Conservation (phyloP, 805 yeast species). For the Helenozyma baotianmanensis region DNA sequence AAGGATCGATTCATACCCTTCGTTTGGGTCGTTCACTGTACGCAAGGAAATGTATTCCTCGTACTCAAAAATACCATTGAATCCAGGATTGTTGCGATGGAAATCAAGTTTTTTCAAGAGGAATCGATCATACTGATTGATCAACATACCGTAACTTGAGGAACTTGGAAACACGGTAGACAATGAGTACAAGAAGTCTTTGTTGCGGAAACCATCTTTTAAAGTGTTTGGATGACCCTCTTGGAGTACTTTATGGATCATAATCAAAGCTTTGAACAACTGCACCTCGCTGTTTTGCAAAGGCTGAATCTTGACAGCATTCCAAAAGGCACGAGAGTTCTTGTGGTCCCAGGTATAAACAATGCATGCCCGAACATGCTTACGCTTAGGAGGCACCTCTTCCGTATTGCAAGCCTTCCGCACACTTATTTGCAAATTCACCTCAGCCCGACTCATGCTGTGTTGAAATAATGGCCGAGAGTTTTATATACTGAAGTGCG, state of each 20-base stretch:
- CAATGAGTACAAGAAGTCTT: constrained; percentile 72
- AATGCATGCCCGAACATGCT: constrained; percentile 93
- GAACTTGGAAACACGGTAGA: constrained; percentile 49
- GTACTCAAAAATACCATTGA: constrained; percentile 93
- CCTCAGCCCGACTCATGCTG: constrained; percentile 43
- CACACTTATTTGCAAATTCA: constrained; percentile 48
- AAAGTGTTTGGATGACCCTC: constrained; percentile 92
- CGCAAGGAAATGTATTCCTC: constrained; percentile 88
- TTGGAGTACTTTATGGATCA: constrained; percentile 88
- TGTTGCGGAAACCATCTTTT: constrained; percentile 72
- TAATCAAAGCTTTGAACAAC: constrained; percentile 77
- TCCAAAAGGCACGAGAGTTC: constrained; percentile 80
- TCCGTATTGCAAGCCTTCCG: constrained; percentile 83
- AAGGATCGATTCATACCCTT: constrained; percentile 85
- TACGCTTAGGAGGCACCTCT: constrained; percentile 90
- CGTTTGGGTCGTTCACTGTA: constrained; percentile 89
- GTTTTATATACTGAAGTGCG: too few species aligned
- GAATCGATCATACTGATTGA: constrained; percentile 69
- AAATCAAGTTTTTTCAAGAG: constrained; percentile 71
- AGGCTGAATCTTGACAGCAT: constrained; percentile 72
- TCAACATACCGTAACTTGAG: constrained; percentile 63
- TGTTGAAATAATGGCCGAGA: background rate
- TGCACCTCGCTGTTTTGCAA: constrained; percentile 79
- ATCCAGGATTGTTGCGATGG: constrained; percentile 80
- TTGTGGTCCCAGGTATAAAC: constrained; percentile 96